Evolutionary conservation across 495 filamentous ascomycete species (phyloP), one percentile per base, ranked within the genome.

Genomic region (Acidiella bohemica): DNA sequence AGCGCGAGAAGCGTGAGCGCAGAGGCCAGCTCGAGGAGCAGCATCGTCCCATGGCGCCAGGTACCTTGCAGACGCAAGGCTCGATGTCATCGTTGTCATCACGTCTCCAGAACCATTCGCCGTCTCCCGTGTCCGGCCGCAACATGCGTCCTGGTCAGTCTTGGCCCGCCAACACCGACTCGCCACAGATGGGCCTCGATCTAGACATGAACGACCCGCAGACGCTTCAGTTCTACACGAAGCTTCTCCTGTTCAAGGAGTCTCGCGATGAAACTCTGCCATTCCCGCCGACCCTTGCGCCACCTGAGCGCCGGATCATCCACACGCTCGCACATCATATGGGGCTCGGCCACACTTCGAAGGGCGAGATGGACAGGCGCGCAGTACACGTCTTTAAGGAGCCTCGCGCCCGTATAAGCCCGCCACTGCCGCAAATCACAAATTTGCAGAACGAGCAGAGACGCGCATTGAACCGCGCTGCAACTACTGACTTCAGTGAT

Each of bases 401-500:
- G 56, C 69, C 75, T 58, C 18, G 47, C 8, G 25, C 40, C 11
- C 36, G 47, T 12, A 61, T 82, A 60, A 78, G 78, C 65, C 74
- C 81, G 33, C 75, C 74, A 13, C 69, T 82, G 53, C 68, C 75
- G 12, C 59, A 69, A 54, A 53, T 62, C 47, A 62, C 75, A 38
- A 58, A 66, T 9, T 73, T 76, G 25, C 80, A 81, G 34, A 84
- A 95, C 44, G 71, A 75, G 23, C 75, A 76, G 41, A 73, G 86
- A 39, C 81, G 87, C 23, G 80, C 75, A 11, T 66, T 97, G 24
- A 90, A 86, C 65, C 81, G 90, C 21, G 86, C 90, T 14, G 92
- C 90, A 23, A 97, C 90, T n/a, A 93, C 92, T 51, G 88, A 96
- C 61, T 97, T 97, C 62, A 85, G 81, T 50, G 90, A 95, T 56